Evolutionary conservation across 2,329 filamentous ascomycete genomes (phyloP).

Genomic region (Ascochyta lentis): DNA sequence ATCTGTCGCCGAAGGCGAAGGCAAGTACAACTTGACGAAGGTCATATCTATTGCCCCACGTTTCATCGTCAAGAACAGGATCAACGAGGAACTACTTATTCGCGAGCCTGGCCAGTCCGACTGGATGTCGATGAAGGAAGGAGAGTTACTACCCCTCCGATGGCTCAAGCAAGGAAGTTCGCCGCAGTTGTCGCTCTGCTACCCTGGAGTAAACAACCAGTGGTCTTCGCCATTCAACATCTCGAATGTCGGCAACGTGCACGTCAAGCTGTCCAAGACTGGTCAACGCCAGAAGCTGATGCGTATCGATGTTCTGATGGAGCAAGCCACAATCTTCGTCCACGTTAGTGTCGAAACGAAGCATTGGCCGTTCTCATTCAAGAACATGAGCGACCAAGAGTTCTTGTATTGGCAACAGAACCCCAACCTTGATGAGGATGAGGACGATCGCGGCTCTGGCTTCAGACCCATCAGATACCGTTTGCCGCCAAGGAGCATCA

Average conservation of each 20-base stretch:
- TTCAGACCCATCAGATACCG: constrained; percentile 95
- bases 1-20: constrained; percentile 86
- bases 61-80: constrained; percentile 92
- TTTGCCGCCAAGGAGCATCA: constrained; percentile 91
- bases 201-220: constrained; percentile 91
- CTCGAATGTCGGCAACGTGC: constrained; percentile 87
- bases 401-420: constrained; percentile 97
- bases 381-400: constrained; percentile 95
- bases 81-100: constrained; percentile 86
- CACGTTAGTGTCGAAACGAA: constrained; percentile 89
- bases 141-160: constrained; percentile 84
- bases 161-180: constrained; percentile 83
- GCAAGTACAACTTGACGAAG: constrained; percentile 98
- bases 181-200: constrained; percentile 92
- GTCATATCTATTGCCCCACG: constrained; percentile 91
- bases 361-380: constrained; percentile 98
- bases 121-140: constrained; percentile 76
- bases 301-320: constrained; percentile 87
- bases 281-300: constrained; percentile 89
- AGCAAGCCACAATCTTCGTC: constrained; percentile 91
- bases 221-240: constrained; percentile 99
- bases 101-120: constrained; percentile 91
- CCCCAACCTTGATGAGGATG: constrained; percentile 90
- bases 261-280: constrained; percentile 91
- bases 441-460: constrained; percentile 78